phyloP scores from a whole-genome alignment of 2,329 filamentous ascomycete species.

The Colletotrichum salicis region DNA sequence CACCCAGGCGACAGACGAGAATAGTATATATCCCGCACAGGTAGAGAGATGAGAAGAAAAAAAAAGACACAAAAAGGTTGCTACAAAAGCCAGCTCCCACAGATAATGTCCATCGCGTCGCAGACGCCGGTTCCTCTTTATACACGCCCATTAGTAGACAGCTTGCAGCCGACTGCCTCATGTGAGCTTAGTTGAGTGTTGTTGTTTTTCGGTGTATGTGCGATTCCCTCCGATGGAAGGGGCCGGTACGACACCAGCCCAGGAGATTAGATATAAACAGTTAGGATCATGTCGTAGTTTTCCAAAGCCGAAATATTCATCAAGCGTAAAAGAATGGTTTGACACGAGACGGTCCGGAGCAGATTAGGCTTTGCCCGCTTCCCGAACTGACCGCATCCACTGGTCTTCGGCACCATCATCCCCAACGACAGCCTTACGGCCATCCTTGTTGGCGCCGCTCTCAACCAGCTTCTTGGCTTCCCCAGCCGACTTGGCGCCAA shows the following conservation, averaged over 20 bases:
- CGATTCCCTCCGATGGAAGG: conserved; percentile 22
- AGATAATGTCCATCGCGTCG: conserved; percentile 31
- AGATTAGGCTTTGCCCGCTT: conserved; percentile 49
- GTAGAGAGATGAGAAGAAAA: not conserved
- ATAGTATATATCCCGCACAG: not conserved
- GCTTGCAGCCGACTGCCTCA: not conserved
- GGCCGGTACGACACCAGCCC: conserved; percentile 5
- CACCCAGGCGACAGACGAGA: not conserved
- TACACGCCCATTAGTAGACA: conserved; percentile 21
- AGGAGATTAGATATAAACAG: conserved; percentile 36
- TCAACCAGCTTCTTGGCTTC: conserved; percentile 56
- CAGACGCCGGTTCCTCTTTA: conserved; percentile 34
- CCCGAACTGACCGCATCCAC: conserved; percentile 54
- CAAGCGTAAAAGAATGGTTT: conserved; percentile 24
- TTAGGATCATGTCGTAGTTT: conserved; percentile 36
- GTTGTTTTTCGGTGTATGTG: conserved; percentile 13
- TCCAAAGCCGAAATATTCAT: conserved; percentile 31
- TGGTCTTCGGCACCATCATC: conserved; percentile 59
- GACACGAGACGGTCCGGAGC: not conserved
- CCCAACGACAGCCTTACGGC: conserved; percentile 33
- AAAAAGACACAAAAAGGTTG: conserved; percentile 2
- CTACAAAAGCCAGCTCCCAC: conserved; percentile 29
- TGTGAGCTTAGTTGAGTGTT: conserved; percentile 2
- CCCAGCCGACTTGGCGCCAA: conserved; percentile 55
- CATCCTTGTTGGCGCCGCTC: conserved; percentile 37